Conservation (phyloP, 108 stramenopile species). For the Pinguiococcus pyrenoidosus region DNA sequence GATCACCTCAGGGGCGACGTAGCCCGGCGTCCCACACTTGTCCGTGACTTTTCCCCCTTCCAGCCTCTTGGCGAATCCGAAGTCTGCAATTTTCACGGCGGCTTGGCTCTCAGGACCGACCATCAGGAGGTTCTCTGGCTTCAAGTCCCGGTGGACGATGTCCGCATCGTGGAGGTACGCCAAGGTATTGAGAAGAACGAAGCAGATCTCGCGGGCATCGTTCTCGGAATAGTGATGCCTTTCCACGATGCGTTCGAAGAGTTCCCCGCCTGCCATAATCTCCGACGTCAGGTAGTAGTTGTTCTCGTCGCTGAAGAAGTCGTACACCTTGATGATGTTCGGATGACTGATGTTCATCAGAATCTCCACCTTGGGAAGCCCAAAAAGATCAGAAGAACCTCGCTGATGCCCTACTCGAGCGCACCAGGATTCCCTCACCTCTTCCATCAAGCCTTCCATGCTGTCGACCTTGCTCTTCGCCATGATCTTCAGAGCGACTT, state of each 20-base stretch:
- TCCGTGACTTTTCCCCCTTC: slow-evolving; percentile 50
- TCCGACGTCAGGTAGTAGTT: neutral
- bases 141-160: slow-evolving; percentile 12
- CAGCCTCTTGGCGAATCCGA: slow-evolving; percentile 72
- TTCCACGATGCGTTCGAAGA: slow-evolving; percentile 10
- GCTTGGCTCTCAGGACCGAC: slow-evolving; percentile 50
- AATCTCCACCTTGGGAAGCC: too few relatives aligned
- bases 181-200: neutral
- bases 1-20: slow-evolving; percentile 91
- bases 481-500: too few relatives aligned
- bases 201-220: slow-evolving; percentile 1
- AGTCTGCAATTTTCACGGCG: slow-evolving; percentile 70
- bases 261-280: slow-evolving; percentile 4
- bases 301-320: too few relatives aligned
- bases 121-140: slow-evolving; percentile 71
- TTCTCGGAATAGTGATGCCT: slow-evolving; percentile 1
- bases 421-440: too few relatives aligned
- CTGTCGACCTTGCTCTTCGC: too few relatives aligned
- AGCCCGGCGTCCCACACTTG: slow-evolving; percentile 80
- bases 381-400: too few relatives aligned
- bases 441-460: too few relatives aligned
- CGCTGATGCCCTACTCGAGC: too few relatives aligned
- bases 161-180: neutral
- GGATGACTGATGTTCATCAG: too few relatives aligned
- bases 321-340: slow-evolving; percentile 7